Percentiles rank a stretch among this genome's conserved stretches.
Evolutionary conservation across 2,329 filamentous ascomycete species (phyloP).

Genomic region (Exophiala phaeomuriformis): DNA sequence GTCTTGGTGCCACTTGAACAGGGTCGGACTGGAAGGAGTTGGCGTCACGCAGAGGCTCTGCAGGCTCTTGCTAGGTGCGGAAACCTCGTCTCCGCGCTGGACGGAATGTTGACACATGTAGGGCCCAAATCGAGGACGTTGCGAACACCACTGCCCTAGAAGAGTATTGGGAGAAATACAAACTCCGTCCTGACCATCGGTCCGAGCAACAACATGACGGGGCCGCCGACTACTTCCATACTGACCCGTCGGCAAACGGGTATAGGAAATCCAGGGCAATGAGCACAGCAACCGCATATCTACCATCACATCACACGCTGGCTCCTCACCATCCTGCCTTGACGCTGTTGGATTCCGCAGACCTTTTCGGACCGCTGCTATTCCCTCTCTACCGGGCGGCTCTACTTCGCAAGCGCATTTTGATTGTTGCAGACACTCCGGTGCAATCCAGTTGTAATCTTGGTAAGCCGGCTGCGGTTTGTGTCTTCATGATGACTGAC

Average conservation of each 20-base stretch:
- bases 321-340: slow-evolving; percentile 78
- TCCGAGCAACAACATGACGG: slow-evolving; percentile 40
- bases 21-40: slow-evolving; percentile 77
- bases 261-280: slow-evolving; percentile 34
- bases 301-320: slow-evolving; percentile 50
- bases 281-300: slow-evolving; percentile 38
- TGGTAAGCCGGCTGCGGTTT: slow-evolving; percentile 48
- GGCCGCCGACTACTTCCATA: neutral
- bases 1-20: slow-evolving; percentile 78
- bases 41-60: slow-evolving; percentile 74
- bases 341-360: slow-evolving; percentile 68
- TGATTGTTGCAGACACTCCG: slow-evolving; percentile 79
- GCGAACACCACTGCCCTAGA: slow-evolving; percentile 59
- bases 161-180: slow-evolving; percentile 68
- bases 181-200: slow-evolving; percentile 32
- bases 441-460: slow-evolving; percentile 83
- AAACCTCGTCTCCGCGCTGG: neutral
- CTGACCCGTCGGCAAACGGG: slow-evolving; percentile 27
- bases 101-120: slow-evolving; percentile 28
- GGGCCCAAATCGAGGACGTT: slow-evolving; percentile 56
- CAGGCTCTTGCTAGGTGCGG: slow-evolving; percentile 64
- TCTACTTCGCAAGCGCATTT: slow-evolving; percentile 74
- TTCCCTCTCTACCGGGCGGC: slow-evolving; percentile 88
- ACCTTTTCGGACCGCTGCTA: slow-evolving; percentile 80
- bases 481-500: slow-evolving; percentile 1